Percentiles rank a stretch among this genome's conserved stretches.
These are phyloP conservation scores for Trebouxiophyceae sp. DNA, from an alignment of 163 green algal species.

Conservation along the genomic window DNA sequence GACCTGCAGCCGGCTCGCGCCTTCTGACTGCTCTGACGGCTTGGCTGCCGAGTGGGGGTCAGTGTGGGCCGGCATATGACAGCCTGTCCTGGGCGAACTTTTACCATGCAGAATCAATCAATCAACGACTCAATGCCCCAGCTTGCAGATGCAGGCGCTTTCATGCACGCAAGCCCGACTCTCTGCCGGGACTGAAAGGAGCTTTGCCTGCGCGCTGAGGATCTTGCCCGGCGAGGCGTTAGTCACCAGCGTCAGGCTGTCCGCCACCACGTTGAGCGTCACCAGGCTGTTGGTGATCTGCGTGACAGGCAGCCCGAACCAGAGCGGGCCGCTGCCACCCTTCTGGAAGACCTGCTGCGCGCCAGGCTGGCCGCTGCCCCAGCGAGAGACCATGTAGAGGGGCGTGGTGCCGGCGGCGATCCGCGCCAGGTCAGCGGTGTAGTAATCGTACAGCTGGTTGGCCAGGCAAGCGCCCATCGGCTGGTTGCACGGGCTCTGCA, in stretches of 20 bases:
- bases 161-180: too few relatives aligned
- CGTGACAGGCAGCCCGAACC: constrained; percentile 26
- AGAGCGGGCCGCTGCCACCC: constrained; percentile 12
- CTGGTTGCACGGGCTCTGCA: constrained; percentile 24
- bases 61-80: too few relatives aligned
- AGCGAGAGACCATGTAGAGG: constrained; percentile 58
- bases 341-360: constrained; percentile 16
- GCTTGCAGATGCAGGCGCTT: too few relatives aligned
- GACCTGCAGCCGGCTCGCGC: too few relatives aligned
- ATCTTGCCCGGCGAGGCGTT: constrained; percentile 32
- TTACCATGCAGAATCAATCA: too few relatives aligned
- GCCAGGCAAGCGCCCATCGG: constrained; percentile 53
- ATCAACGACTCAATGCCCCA: too few relatives aligned
- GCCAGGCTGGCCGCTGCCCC: constrained; percentile 26
- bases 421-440: constrained; percentile 33
- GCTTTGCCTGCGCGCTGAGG: constrained; percentile 10
- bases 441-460: constrained; percentile 67
- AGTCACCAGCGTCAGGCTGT: constrained; percentile 29
- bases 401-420: constrained; percentile 38
- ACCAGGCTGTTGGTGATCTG: constrained; percentile 39
- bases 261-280: constrained; percentile 33
- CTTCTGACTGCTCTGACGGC: too few relatives aligned
- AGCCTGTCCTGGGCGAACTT: too few relatives aligned
- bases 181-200: not conserved
- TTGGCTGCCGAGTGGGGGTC: too few relatives aligned